Base-by-base conservation (phyloP, 1,284 basidiomycete species). In the Cerioporus squamosus region DNA sequence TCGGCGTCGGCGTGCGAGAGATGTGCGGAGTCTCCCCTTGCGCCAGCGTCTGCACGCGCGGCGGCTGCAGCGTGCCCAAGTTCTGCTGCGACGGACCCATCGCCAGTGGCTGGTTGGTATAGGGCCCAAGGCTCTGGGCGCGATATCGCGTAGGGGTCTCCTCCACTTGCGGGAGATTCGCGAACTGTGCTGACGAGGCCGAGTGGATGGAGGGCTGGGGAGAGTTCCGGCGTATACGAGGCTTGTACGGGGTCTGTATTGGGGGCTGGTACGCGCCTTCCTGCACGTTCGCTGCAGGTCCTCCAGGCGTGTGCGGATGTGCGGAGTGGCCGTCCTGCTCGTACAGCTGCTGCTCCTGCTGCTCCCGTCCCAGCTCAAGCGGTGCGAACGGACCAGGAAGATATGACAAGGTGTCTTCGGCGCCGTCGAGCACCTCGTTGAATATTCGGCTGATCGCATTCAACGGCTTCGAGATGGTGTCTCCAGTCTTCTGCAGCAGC, bases 391-490 rank as follows among this genome's bases (percentile, higher is more conserved):
- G 84, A 0, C 84, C 86, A 4, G 85, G 86, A 4, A 87, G 76
- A 67, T 83, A 83, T 5, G 66, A 61, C 14, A 75, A 52, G 4
- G 67, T 69, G 53, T 74, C 75, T 51, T 78, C 78, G 3, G 75
- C 72, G 44, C 75, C 75, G 65, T 93, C 91, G 8, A 93, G 73
- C 0, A 88, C 90, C 57, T 90, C 90, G 65, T 82, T 90, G 69
- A 97, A 90, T 62, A 97, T 94, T 59, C 91, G 86, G 10, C 93
- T 86, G 53, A 97, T 90, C 1, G 94, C 93, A 61, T 80, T 91
- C 14, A 97, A 80, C 5, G 95, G 95, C 69, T 94, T 94, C 15
- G 89, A 92, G 57, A 97, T 88, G 0, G 86, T 92, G 69, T 95
- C 93, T 5, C 94, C 91, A 0, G 94, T 96, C 68, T 91, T 89